These are phyloP conservation scores for Naumovozyma castellii DNA, from an alignment of 805 yeast species.

Conservation along the genomic window DNA sequence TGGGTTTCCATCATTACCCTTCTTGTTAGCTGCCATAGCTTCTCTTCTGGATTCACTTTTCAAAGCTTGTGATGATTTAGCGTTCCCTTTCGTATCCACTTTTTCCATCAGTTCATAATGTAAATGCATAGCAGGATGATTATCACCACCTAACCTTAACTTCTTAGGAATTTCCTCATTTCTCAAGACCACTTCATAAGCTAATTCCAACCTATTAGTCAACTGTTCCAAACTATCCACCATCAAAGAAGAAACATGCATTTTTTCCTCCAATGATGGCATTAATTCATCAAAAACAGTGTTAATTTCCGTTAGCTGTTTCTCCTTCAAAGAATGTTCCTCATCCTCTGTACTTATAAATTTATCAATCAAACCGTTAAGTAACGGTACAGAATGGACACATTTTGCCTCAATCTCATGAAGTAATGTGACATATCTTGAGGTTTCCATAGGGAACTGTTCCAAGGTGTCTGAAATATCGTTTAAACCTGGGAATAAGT, in stretches of 20 bases:
- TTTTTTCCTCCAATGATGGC: slow-evolving; percentile 91
- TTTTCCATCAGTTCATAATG: slow-evolving; percentile 31
- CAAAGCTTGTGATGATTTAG: slow-evolving; percentile 57
- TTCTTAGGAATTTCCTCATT: slow-evolving; percentile 72
- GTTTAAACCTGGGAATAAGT: slow-evolving; percentile 74
- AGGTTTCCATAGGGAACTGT: slow-evolving; percentile 75
- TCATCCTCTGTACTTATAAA: slow-evolving; percentile 9
- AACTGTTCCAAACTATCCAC: slow-evolving; percentile 65
- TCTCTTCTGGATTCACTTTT: slow-evolving; percentile 83
- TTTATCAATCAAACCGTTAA: slow-evolving; percentile 34
- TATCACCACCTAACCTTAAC: slow-evolving; percentile 65
- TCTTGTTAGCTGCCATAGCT: slow-evolving; percentile 75
- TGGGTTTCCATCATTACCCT: slow-evolving; percentile 3
- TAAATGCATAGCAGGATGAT: slow-evolving; percentile 78
- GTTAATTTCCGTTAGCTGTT: slow-evolving; percentile 30
- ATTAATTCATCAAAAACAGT: slow-evolving; percentile 52
- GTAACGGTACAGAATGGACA: slow-evolving; percentile 58
- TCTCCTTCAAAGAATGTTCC: not conserved
- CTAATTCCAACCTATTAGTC: slow-evolving; percentile 65
- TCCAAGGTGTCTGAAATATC: slow-evolving; percentile 87
- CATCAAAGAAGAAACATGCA: slow-evolving; percentile 93
- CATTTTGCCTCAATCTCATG: slow-evolving; percentile 95
- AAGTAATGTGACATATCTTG: slow-evolving; percentile 75
- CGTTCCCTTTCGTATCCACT: slow-evolving; percentile 15
- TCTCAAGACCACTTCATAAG: slow-evolving; percentile 60